Evolutionary conservation across 2,329 filamentous ascomycete genomes (phyloP), one percentile per base, ranked within the genome.

Genomic region (Fusarium citri): DNA sequence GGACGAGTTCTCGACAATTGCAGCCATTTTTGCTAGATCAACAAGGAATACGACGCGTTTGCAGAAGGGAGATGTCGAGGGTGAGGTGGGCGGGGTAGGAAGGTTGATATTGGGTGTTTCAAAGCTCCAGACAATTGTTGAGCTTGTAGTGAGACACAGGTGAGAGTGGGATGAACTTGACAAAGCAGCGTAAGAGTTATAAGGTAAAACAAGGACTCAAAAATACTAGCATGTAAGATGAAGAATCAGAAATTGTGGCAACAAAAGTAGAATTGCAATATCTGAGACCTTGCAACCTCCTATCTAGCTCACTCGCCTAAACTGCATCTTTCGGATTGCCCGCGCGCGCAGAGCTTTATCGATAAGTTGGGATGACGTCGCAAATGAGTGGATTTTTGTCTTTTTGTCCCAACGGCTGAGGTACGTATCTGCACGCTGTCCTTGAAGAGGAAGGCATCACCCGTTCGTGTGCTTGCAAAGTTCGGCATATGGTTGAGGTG

Each of bases 1-100:
- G 74, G 83, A 80, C 37, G 83, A 82, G 28, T 81, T 79, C 51
- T 83, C 77, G 65, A 64, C 66, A 55, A 71, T 51, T 60, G 76
- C 67, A 62, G 79, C 72, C 81, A 82, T 83, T 72, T 46, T 83
- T 65, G 40, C 30, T 28, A 61, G 37, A 20, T 25, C 20, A 58
- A 56, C 40, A 42, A 64, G 31, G 40, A 54, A 59, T 55, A 64
- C 55, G 57, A 68, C 54, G 60, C 54, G 59, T 62, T 57, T 50
- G 68, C 41, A 69, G 30, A 64, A 68, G 58, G 58, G 60, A 68
- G 58, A 48, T 62, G 31, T 45, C 6, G 72, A 78, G 61, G 54
- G 23, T 51, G 48, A 49, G 42, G 79, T 68, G 55, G 59, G 58
- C 23, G 70, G 68, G 49, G 63, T 60, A 63, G 74, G 66, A 64